Conservation (phyloP, 805 yeast species). For the Candida maris region DNA sequence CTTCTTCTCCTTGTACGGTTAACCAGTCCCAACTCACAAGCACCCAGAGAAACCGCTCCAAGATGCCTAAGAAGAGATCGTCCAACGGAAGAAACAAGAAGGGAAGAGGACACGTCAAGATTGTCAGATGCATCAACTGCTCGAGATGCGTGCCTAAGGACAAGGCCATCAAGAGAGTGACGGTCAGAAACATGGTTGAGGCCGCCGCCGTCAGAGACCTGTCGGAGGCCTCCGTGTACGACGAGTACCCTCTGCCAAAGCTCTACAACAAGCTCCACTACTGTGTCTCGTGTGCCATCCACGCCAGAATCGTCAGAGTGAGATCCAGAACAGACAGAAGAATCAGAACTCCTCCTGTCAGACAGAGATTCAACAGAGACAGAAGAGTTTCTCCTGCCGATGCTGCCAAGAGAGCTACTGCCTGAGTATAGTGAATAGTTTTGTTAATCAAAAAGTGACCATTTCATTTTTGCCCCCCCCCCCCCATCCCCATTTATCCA, state of each 20-base stretch:
- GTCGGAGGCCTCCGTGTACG: slow-evolving; percentile 98
- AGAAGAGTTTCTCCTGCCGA: slow-evolving; percentile 95
- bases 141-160: slow-evolving; percentile 99
- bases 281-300: slow-evolving; percentile 99
- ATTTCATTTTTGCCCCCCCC: too few relatives aligned
- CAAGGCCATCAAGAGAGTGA: slow-evolving; percentile 99
- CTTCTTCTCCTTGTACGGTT: too few relatives aligned
- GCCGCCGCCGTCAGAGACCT: slow-evolving; percentile 99
- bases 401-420: slow-evolving; percentile 89
- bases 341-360: slow-evolving; percentile 97
- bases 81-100: slow-evolving; percentile 99
- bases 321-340: slow-evolving; percentile 99
- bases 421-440: slow-evolving; percentile 18
- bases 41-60: slow-evolving; percentile 25
- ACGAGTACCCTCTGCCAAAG: slow-evolving; percentile 99
- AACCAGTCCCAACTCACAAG: not conserved
- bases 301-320: slow-evolving; percentile 99
- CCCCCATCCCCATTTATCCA: too few relatives aligned
- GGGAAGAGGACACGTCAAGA: slow-evolving; percentile 99
- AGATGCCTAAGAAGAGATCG: slow-evolving; percentile 99
- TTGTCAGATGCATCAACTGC: slow-evolving; percentile 99
- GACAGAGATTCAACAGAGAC: slow-evolving; percentile 97
- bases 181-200: slow-evolving; percentile 99
- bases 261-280: slow-evolving; percentile 99
- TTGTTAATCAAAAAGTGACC: too few relatives aligned